Evolutionary conservation across 164 flowering plant species (phyloP).

Genomic region (Saururus chinensis): DNA sequence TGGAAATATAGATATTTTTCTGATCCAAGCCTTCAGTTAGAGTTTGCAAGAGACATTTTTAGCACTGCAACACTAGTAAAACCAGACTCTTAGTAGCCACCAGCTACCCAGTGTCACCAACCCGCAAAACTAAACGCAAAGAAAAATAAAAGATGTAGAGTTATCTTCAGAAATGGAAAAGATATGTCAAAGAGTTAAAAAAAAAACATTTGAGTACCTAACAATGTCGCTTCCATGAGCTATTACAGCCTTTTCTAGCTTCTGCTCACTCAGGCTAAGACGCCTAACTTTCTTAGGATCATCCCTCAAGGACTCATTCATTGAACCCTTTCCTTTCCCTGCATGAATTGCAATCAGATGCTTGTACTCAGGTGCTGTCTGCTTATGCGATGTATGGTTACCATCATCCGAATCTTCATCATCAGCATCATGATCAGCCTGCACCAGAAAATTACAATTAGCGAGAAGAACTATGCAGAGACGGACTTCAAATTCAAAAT

Average conservation of each 20-base stretch:
- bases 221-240: conserved; percentile 48
- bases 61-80: too few relatives aligned
- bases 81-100: too few relatives aligned
- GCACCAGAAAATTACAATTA: background rate
- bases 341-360: conserved; percentile 70
- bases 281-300: conserved; percentile 43
- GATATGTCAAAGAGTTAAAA: background rate
- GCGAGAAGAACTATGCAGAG: background rate
- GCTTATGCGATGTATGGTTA: conserved; percentile 4
- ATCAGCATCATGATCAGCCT: conserved; percentile 22
- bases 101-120: too few relatives aligned
- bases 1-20: too few relatives aligned
- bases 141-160: too few relatives aligned
- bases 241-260: conserved; percentile 45
- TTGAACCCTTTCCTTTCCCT: conserved; percentile 51
- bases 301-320: conserved; percentile 27
- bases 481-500: background rate
- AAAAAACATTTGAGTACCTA: conserved; percentile 28
- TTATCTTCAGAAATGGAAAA: background rate
- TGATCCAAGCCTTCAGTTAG: too few relatives aligned
- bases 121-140: too few relatives aligned
- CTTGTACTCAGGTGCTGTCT: conserved; percentile 43
- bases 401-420: conserved; percentile 33
- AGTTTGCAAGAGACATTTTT: too few relatives aligned
- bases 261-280: conserved; percentile 85